Evolutionary conservation across 306 rosid genomes (phyloP), one percentile per base, ranked within the genome.

Genomic region (Quercus bicolor): DNA sequence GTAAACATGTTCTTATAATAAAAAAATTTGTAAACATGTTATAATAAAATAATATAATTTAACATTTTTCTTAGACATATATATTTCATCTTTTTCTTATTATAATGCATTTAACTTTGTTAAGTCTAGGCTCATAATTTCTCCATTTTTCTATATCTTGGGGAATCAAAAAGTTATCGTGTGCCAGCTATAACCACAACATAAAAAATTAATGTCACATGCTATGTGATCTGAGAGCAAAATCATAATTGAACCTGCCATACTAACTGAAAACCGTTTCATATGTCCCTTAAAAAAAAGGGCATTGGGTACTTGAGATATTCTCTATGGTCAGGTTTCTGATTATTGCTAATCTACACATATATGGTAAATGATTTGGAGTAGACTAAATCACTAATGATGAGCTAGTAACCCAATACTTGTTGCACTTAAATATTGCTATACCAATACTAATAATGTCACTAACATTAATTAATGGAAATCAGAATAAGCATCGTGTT

Each of bases 241-340:
- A 24, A 37, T 71, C 61, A 60, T 68, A 73, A 70, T 64, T 52
- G 70, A 66, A 69, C 34, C 59, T 56, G 70, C 72, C 70, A 45
- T 31, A 13, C 2, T 73, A 84, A 84, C 83, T 56, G 85, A 74
- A 87, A 87, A 79, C 79, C 69, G 81, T 70, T 24, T 53, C 70
- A 56, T 71, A 43, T 7, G 18, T 19, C 19, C 45, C 45, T 40
- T 40, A 40, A 8, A 40, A 40, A 37, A 40, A 8, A 8, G 45
- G 45, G 45, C 12, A 40, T 40, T 40, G 45, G 45, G 45, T 40
- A 2, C 45, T 8, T 40, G 0, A 2, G 45, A 20, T 60, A 82
- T 75, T 60, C 71, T 83, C 72, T 57, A 75, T 31, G 75, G 82
- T 76, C 78, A 54, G 83, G 62, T 77, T 56, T 79, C 69, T 45